Evolutionary conservation across 1,139 yeast genomes (phyloP).

Genomic region (Scheffersomyces stambukii): DNA sequence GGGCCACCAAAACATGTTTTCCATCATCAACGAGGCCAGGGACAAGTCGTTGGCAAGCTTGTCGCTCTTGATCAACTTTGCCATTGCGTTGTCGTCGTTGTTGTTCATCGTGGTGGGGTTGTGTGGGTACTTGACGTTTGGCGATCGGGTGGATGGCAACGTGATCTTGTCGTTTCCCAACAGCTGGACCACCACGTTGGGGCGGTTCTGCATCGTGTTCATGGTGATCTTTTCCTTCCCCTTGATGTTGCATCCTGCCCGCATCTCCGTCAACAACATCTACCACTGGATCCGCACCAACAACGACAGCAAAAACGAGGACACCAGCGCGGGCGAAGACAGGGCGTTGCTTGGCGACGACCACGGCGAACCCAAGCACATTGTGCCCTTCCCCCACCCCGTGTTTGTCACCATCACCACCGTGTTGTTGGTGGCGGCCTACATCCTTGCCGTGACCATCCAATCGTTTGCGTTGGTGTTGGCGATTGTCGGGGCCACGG

Average conservation of each 20-base stretch:
- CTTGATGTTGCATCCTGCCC: constrained; percentile 86
- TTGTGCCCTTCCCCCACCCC: constrained; percentile 49
- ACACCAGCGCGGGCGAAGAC: constrained; percentile 1
- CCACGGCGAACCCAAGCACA: constrained; percentile 11
- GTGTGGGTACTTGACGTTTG: constrained; percentile 44
- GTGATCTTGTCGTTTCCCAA: constrained; percentile 65
- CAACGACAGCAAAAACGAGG: constrained; percentile 2
- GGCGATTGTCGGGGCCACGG: constrained; percentile 59
- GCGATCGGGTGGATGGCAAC: constrained; percentile 59
- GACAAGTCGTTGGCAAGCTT: constrained; percentile 52
- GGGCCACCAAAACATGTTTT: constrained; percentile 50
- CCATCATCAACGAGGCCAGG: constrained; percentile 47
- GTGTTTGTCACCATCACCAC: constrained; percentile 49
- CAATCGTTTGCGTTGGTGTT: constrained; percentile 53
- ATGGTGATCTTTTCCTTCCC: constrained; percentile 90
- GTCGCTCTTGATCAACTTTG: constrained; percentile 47
- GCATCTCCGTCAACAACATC: constrained; percentile 79
- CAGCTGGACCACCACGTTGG: constrained; percentile 52
- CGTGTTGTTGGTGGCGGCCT: constrained; percentile 39
- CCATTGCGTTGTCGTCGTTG: constrained; percentile 40
- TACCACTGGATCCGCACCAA: constrained; percentile 42
- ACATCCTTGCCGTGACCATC: constrained; percentile 40
- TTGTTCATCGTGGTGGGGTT: constrained; percentile 39
- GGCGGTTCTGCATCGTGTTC: constrained; percentile 69
- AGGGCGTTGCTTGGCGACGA: no score